phyloP scores from a whole-genome alignment of 1,139 yeast genomes.

The Pichia sp. region DNA sequence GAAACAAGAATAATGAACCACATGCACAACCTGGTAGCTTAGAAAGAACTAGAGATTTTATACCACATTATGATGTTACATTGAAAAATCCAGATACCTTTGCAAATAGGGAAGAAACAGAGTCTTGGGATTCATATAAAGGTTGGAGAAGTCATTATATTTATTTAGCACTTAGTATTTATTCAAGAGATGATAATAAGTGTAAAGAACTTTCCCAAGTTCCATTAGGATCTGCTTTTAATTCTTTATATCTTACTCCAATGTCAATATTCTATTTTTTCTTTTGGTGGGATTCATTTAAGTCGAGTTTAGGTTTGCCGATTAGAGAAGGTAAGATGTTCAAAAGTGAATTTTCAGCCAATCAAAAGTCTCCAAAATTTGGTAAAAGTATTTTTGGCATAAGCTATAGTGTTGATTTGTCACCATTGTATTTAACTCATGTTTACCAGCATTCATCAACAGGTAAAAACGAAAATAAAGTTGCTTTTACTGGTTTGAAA shows the following conservation, averaged over 20 bases:
- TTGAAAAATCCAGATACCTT: slow-evolving; percentile 63
- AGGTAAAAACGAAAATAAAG: slow-evolving; percentile 38
- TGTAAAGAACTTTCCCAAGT: slow-evolving; percentile 7
- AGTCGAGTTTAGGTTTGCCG: slow-evolving; percentile 67
- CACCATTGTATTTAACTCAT: slow-evolving; percentile 72
- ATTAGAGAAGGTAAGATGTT: slow-evolving; percentile 68
- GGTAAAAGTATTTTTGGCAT: slow-evolving; percentile 74
- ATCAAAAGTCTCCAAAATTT: slow-evolving; percentile 48
- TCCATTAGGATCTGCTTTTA: slow-evolving; percentile 36
- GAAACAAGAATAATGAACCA: slow-evolving; percentile 30
- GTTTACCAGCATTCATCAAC: slow-evolving; percentile 54
- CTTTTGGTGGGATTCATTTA: slow-evolving; percentile 78
- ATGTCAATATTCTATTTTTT: slow-evolving; percentile 60
- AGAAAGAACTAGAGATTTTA: slow-evolving; percentile 47
- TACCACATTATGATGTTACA: slow-evolving; percentile 68
- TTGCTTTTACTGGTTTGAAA: slow-evolving; percentile 73
- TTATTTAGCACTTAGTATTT: slow-evolving; percentile 69
- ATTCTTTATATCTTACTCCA: slow-evolving; percentile 75
- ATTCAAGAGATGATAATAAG: slow-evolving; percentile 35
- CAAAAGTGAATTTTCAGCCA: slow-evolving; percentile 28
- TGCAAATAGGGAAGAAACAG: slow-evolving; percentile 27
- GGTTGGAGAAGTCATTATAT: slow-evolving; percentile 79
- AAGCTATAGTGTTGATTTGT: slow-evolving; percentile 68
- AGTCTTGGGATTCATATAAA: slow-evolving; percentile 63
- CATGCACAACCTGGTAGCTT: slow-evolving; percentile 27